phyloP scores from a whole-genome alignment of 192 early-diverging fungal species.

The Entomortierella chlamydospora region DNA sequence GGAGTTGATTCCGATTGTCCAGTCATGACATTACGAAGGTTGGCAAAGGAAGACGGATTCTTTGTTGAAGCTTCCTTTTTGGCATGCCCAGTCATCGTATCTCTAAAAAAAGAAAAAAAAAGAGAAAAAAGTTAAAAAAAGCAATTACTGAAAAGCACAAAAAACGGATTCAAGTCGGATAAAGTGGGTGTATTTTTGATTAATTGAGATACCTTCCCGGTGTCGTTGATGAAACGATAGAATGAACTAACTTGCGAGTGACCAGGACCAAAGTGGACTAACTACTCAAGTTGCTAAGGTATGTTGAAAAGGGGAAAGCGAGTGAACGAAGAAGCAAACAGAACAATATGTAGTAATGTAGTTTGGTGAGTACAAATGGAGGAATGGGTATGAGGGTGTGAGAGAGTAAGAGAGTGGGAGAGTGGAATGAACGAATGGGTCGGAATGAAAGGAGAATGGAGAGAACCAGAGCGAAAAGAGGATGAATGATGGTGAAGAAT shows the following conservation, averaged over 20 bases:
- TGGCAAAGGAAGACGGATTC: conserved; percentile 19
- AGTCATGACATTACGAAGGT: conserved; percentile 12
- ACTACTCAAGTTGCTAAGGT: neutral
- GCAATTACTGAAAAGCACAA: neutral
- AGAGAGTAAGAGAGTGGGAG: neutral
- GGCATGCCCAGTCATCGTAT: conserved; percentile 11
- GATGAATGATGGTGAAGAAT: neutral
- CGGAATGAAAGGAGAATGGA: neutral
- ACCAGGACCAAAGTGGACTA: neutral
- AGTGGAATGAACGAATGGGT: neutral
- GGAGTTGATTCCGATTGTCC: conserved; percentile 21
- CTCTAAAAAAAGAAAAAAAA: neutral
- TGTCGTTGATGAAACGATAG: too few relatives aligned
- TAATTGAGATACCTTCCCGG: too few relatives aligned
- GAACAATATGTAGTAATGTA: too few relatives aligned
- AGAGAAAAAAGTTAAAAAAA: neutral
- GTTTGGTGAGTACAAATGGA: neutral
- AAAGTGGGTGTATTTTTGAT: too few relatives aligned
- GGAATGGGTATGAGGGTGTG: neutral
- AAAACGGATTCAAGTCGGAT: too few relatives aligned
- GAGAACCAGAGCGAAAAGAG: neutral
- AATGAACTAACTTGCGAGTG: too few relatives aligned
- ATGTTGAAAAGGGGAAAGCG: neutral
- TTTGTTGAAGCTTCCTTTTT: conserved; percentile 20
- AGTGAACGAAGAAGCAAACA: too few relatives aligned